Conservation (phyloP, 1,284 basidiomycete species). For the Cryptococcus jaspeensis region DNA sequence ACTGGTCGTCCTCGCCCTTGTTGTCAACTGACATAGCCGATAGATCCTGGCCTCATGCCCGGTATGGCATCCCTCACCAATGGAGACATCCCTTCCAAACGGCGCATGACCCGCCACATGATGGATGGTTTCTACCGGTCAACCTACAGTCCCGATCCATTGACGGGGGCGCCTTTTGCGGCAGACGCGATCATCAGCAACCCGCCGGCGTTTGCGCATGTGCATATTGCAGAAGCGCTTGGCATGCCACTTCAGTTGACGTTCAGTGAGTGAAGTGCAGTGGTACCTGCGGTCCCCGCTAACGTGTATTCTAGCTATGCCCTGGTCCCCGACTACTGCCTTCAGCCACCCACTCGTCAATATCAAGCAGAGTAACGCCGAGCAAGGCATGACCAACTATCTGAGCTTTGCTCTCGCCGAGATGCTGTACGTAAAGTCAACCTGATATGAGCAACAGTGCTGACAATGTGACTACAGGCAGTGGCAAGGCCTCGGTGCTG, state of each 20-base stretch:
- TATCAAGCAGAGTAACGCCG: slow-evolving; percentile 58
- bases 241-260: slow-evolving; percentile 61
- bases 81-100: slow-evolving; percentile 39
- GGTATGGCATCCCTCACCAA: slow-evolving; percentile 37
- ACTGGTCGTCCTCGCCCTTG: neutral
- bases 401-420: slow-evolving; percentile 61
- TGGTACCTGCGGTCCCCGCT: slow-evolving; percentile 32
- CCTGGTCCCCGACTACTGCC: slow-evolving; percentile 63
- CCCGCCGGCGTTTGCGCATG: slow-evolving; percentile 64
- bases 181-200: slow-evolving; percentile 67
- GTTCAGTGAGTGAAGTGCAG: too few relatives aligned
- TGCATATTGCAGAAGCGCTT: slow-evolving; percentile 65
- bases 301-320: slow-evolving; percentile 57
- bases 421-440: slow-evolving; percentile 43
- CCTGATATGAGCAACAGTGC: neutral
- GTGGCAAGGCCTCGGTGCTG: slow-evolving; percentile 57
- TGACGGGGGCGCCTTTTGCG: slow-evolving; percentile 55
- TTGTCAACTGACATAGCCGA: neutral
- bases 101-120: slow-evolving; percentile 53
- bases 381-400: slow-evolving; percentile 59
- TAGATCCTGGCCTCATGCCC: slow-evolving; percentile 47
- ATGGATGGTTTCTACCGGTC: slow-evolving; percentile 62
- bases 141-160: slow-evolving; percentile 56
- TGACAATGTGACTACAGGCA: slow-evolving; percentile 5
- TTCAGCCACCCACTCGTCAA: slow-evolving; percentile 67